Evolutionary conservation across 768 basidiomycete genomes (phyloP), one percentile per base, ranked within the genome.

Genomic region (Rhodotorula diobovata): DNA sequence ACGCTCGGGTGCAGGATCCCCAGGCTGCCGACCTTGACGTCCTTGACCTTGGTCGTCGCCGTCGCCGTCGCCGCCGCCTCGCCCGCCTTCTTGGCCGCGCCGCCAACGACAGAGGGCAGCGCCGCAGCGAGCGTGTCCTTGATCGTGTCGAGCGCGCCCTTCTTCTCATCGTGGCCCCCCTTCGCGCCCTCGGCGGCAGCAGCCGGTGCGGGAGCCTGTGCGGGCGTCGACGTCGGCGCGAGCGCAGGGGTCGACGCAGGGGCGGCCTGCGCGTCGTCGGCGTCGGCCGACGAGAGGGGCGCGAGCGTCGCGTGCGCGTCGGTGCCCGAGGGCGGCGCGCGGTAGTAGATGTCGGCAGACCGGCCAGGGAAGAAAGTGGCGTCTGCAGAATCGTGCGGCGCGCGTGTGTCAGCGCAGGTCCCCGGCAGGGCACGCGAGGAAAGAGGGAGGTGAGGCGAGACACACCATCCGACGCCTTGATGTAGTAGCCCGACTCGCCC

Each of bases 1-100:
- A 98, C 96, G 12, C 83, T 85, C 16, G 96, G 96, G 80, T 99
- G 95, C 62, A 99, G 83, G 76, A 97, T 91, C 39, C 96, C 96
- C 68, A 99, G 82, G n/a, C 84, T 86, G 54, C 96, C 96, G 73
- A 99, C 90, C 71, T 85, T 84, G 43, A 87, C 79, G 80, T 98
- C 96, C 35, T 34, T 15, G 12, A 15, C 14, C 30, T 54, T 18
- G 41, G 14, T 43, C 41, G 41, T 14, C 41, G 14, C 18, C 6
- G 6, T 43, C 41, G 41, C 41, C 41, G 41, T 30, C n/a, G 32
- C 37, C 10, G 35, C 61, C 54, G 23, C 34, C 43, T 25, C 39
- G 21, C 32, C 67, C 20, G 23, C 34, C 43, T 25, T 32, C 14
- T 43, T 43, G 41, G 25, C 67, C n/a, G 57, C 46, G 16, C 45